Evolutionary conservation across 2,329 filamentous ascomycete species (phyloP).

Genomic region (Microdochium trichocladiopsis): DNA sequence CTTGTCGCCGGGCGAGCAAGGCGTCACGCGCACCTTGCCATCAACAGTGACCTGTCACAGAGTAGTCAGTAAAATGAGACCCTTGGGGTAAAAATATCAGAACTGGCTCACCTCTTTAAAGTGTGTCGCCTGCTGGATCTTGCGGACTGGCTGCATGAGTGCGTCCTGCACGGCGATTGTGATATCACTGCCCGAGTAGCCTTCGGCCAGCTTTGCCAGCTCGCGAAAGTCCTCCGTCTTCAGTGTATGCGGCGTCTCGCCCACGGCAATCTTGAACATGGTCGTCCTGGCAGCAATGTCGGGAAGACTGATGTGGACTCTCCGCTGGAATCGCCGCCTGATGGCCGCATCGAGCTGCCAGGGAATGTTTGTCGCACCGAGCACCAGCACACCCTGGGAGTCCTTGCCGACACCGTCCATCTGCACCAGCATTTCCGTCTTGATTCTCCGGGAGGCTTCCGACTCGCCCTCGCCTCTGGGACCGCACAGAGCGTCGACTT

Average conservation of each 20-base stretch:
- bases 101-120: constrained; percentile 72
- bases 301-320: constrained; percentile 91
- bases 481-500: constrained; percentile 93
- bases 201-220: constrained; percentile 76
- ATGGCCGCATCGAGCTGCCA: constrained; percentile 98
- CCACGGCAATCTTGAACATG: constrained; percentile 96
- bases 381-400: constrained; percentile 84
- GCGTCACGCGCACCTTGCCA: constrained; percentile 63
- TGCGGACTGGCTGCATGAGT: constrained; percentile 92
- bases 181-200: constrained; percentile 95
- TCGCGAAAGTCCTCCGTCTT: constrained; percentile 70
- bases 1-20: constrained; percentile 85
- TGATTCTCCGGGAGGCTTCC: constrained; percentile 94
- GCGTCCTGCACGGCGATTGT: constrained; percentile 92
- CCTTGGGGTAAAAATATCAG: background rate
- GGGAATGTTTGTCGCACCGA: constrained; percentile 96
- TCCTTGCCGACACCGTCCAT: constrained; percentile 99
- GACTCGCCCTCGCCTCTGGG: constrained; percentile 92
- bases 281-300: constrained; percentile 79
- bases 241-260: constrained; percentile 82
- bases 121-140: constrained; percentile 95
- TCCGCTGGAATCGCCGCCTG: constrained; percentile 86
- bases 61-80: background rate
- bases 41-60: constrained; percentile 63
- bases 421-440: constrained; percentile 95